Percentiles rank a stretch among this genome's conserved stretches.
Conservation (phyloP, 768 basidiomycete species). For the Naganishia vaughanmartiniae region DNA sequence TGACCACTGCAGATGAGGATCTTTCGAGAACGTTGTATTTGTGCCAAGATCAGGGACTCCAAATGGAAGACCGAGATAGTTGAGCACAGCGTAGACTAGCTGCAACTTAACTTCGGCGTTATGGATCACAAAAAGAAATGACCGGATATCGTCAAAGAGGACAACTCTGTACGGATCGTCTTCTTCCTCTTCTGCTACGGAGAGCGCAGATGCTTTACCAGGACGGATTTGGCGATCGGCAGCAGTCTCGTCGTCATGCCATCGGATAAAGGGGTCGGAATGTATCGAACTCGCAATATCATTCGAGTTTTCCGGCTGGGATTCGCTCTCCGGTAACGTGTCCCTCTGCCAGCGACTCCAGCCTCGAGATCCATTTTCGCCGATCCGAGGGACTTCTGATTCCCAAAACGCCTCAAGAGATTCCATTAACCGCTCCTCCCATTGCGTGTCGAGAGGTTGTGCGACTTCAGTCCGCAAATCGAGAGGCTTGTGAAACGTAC, state of each 20-base stretch:
- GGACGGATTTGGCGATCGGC: conserved; percentile 35
- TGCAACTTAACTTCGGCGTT: conserved; percentile 45
- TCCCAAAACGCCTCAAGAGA: conserved; percentile 54
- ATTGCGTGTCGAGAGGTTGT: neutral
- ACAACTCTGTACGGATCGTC: conserved; percentile 53
- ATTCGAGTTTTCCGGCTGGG: conserved; percentile 4
- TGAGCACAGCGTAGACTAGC: conserved; percentile 52
- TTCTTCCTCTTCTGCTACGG: conserved; percentile 41
- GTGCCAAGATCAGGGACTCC: conserved; percentile 50
- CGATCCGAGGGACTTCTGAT: conserved; percentile 50
- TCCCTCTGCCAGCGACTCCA: conserved; percentile 38
- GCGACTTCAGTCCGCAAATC: conserved; percentile 20
- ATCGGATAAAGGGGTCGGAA: conserved; percentile 44
- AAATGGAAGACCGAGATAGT: conserved; percentile 52
- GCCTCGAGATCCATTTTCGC: conserved; percentile 48
- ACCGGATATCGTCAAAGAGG: conserved; percentile 52
- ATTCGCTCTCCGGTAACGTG: neutral
- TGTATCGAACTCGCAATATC: conserved; percentile 16
- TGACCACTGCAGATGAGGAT: conserved; percentile 48
- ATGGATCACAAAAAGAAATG: conserved; percentile 51
- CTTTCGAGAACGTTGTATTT: conserved; percentile 43
- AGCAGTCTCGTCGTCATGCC: conserved; percentile 44
- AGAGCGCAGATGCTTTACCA: conserved; percentile 40
- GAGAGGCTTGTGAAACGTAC: conserved; percentile 45
- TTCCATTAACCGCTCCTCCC: conserved; percentile 32